Percentiles rank a stretch among this genome's conserved stretches.
Conservation (phyloP, 1,284 basidiomycete genomes). For the Rhodotorula sp. region DNA sequence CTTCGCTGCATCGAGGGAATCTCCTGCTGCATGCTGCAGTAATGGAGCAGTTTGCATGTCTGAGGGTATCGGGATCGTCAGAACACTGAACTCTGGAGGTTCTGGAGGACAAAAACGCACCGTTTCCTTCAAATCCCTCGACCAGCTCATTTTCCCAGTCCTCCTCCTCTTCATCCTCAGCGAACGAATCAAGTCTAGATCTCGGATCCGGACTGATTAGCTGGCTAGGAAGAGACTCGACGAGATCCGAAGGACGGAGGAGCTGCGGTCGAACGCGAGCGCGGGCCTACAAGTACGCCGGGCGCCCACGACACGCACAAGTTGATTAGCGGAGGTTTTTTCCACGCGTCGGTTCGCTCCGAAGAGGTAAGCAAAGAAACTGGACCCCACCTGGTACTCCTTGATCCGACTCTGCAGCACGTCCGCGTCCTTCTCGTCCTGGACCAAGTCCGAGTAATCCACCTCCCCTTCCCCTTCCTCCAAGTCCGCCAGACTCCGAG, state of each 20-base stretch:
- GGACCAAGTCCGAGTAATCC: conserved; percentile 82
- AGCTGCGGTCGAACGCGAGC: conserved; percentile 61
- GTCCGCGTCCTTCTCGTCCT: conserved; percentile 64
- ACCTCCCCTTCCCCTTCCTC: conserved; percentile 52
- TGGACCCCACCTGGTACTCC: conserved; percentile 65
- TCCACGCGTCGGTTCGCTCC: too few species aligned
- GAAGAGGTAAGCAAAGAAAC: too few species aligned
- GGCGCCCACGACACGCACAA: not conserved
- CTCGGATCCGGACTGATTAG: conserved; percentile 48
- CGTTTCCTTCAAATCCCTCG: conserved; percentile 61
- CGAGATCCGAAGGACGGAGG: conserved; percentile 68
- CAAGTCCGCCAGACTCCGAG: not conserved
- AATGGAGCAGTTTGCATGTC: too few species aligned
- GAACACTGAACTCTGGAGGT: not conserved
- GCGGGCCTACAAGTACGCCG: conserved; percentile 50
- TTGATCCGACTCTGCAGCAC: conserved; percentile 69
- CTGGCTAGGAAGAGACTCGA: conserved; percentile 47
- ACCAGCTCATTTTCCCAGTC: not conserved
- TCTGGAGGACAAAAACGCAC: not conserved
- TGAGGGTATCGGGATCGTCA: too few species aligned
- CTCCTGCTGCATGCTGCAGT: too few species aligned
- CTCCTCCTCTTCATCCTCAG: not conserved
- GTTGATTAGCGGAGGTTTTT: not conserved
- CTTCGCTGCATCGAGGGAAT: not conserved
- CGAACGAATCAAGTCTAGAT: not conserved